These are phyloP conservation scores for Trichoderma pleuroti DNA, from an alignment of 2,329 filamentous ascomycete species.

Conservation along the genomic window DNA sequence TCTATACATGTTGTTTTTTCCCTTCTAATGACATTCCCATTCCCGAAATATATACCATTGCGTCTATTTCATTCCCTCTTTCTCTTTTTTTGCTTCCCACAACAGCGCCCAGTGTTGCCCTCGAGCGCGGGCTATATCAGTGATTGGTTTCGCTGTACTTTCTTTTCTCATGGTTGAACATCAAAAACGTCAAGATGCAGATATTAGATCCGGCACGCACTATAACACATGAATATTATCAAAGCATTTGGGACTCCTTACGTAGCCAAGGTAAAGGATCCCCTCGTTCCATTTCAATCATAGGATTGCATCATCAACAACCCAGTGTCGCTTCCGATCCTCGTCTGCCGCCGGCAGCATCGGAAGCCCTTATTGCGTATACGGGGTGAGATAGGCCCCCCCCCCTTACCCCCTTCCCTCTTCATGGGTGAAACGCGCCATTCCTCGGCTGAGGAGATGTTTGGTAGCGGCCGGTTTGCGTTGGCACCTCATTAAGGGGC, in stretches of 20 bases:
- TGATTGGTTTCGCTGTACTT: not conserved
- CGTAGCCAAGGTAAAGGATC: not conserved
- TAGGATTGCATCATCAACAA: not conserved
- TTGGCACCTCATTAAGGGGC: slow-evolving; percentile 54
- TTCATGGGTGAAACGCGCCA: not conserved
- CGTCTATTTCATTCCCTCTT: not conserved
- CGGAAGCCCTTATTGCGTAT: not conserved
- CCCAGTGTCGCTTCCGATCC: not conserved
- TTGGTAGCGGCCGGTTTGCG: slow-evolving; percentile 23
- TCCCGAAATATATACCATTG: not conserved
- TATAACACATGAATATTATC: not conserved
- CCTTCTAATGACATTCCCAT: not conserved
- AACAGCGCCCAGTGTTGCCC: not conserved
- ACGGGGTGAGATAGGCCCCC: not conserved
- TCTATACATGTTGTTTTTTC: not conserved
- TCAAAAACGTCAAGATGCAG: not conserved
- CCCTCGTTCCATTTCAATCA: not conserved
- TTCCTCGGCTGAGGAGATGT: slow-evolving; percentile 26
- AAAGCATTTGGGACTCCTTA: not conserved
- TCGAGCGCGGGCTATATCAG: not conserved
- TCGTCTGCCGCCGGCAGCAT: not conserved
- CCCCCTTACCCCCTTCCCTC: no score
- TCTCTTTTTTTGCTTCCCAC: not conserved
- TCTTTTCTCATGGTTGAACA: not conserved
- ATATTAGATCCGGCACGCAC: not conserved